Conservation (phyloP, 371 early-diverging fungal genomes). For the Mucor circinelloides region DNA sequence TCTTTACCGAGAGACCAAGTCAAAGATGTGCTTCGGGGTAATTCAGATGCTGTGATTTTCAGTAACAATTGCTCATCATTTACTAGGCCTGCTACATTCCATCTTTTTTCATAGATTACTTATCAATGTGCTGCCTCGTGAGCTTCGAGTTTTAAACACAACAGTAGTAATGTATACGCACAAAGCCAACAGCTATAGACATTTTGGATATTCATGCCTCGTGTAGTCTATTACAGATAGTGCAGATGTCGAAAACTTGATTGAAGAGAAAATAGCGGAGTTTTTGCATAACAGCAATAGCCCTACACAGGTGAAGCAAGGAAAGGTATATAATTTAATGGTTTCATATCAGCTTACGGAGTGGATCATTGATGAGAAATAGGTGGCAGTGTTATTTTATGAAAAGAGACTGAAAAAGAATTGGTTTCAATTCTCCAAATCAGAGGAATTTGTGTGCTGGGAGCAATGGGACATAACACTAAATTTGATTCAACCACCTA, state of each 20-base stretch:
- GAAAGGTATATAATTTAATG: constrained; percentile 43
- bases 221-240: constrained; percentile 44
- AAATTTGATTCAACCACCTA: constrained; percentile 49
- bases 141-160: constrained; percentile 69
- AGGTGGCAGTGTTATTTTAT: constrained; percentile 71
- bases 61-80: not conserved
- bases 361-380: not conserved
- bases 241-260: constrained; percentile 37
- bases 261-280: constrained; percentile 44
- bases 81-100: constrained; percentile 75
- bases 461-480: constrained; percentile 85
- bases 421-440: constrained; percentile 73
- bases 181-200: not conserved
- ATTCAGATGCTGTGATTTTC: not conserved
- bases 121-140: constrained; percentile 73
- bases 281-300: constrained; percentile 38
- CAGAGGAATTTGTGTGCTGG: constrained; percentile 88
- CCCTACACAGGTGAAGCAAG: constrained; percentile 29
- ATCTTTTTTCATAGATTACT: constrained; percentile 86
- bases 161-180: constrained; percentile 58
- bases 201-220: not conserved
- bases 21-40: constrained; percentile 69
- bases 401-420: constrained; percentile 80
- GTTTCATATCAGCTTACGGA: not conserved
- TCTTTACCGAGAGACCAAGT: constrained; percentile 57